These are phyloP conservation scores for Juglanconis oblonga DNA, from an alignment of 2,329 filamentous ascomycete genomes.

Conservation along the genomic window DNA sequence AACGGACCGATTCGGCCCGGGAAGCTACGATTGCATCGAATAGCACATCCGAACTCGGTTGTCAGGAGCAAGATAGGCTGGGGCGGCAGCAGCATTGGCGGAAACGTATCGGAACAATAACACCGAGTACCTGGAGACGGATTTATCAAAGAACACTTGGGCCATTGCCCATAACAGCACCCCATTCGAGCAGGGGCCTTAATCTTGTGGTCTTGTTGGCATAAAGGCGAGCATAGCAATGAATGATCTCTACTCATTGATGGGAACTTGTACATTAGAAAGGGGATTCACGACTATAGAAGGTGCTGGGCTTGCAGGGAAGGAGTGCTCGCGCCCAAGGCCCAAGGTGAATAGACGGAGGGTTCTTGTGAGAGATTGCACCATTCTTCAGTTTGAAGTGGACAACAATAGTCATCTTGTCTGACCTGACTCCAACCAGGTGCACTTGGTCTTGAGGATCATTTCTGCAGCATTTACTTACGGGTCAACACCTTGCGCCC, in stretches of 20 bases:
- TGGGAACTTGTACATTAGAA: constrained; percentile 50
- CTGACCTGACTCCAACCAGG: not conserved
- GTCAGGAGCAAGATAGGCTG: not conserved
- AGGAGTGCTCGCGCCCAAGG: not conserved
- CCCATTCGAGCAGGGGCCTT: constrained; percentile 22
- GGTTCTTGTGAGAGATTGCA: not conserved
- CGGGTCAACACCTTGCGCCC: no score
- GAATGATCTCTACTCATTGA: constrained; percentile 52
- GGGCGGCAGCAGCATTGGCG: no score
- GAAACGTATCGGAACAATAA: not conserved
- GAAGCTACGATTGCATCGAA: constrained; percentile 20
- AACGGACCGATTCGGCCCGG: not conserved
- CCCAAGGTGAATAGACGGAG: not conserved
- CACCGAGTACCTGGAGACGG: not conserved
- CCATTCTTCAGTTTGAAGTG: not conserved
- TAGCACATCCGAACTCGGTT: not conserved
- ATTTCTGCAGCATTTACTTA: not conserved
- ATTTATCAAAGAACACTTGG: not conserved
- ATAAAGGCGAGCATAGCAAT: constrained; percentile 36
- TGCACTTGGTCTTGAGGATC: not conserved
- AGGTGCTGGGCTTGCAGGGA: constrained; percentile 1
- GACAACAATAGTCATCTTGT: not conserved
- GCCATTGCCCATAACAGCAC: constrained; percentile 1
- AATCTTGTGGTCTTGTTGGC: constrained; percentile 12
- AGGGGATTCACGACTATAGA: constrained; percentile 26